phyloP scores from a whole-genome alignment of 2,329 filamentous ascomycete genomes.

The Aspergillus luchuensis region DNA sequence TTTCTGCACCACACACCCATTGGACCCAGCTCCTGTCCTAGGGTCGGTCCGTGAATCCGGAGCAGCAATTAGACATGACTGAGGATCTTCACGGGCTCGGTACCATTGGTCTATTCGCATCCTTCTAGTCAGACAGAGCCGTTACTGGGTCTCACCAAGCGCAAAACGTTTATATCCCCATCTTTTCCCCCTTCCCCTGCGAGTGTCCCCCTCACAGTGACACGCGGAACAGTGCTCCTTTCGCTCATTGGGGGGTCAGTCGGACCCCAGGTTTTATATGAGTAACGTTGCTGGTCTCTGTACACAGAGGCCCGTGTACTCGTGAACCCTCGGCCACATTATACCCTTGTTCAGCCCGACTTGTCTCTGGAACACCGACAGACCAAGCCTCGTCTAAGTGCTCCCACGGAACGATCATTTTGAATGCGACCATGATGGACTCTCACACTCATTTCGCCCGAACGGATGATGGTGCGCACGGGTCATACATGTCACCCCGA shows the following conservation, averaged over 20 bases:
- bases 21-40: slow-evolving; percentile 20
- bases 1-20: slow-evolving; percentile 1
- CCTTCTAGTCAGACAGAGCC: slow-evolving; percentile 7
- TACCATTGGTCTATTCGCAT: slow-evolving; percentile 16
- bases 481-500: slow-evolving; percentile 27
- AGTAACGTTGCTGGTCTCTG: background rate
- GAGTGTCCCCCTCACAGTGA: slow-evolving; percentile 1
- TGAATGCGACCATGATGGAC: slow-evolving; percentile 22
- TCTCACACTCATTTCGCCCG: slow-evolving; percentile 20
- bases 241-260: slow-evolving; percentile 3
- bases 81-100: slow-evolving; percentile 14
- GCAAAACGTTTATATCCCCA: slow-evolving; percentile 21
- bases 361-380: background rate
- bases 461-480: slow-evolving; percentile 20
- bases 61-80: slow-evolving; percentile 26
- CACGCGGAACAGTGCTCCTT: background rate
- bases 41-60: slow-evolving; percentile 20
- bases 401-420: background rate
- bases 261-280: slow-evolving; percentile 10
- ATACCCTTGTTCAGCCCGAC: background rate
- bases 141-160: slow-evolving; percentile 4
- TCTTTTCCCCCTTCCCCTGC: slow-evolving; percentile 12
- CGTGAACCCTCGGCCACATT: slow-evolving; percentile 1
- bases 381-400: background rate
- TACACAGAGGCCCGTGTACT: slow-evolving; percentile 4